Conservation (phyloP, 805 yeast species). For the Ogataea degrootiae region DNA sequence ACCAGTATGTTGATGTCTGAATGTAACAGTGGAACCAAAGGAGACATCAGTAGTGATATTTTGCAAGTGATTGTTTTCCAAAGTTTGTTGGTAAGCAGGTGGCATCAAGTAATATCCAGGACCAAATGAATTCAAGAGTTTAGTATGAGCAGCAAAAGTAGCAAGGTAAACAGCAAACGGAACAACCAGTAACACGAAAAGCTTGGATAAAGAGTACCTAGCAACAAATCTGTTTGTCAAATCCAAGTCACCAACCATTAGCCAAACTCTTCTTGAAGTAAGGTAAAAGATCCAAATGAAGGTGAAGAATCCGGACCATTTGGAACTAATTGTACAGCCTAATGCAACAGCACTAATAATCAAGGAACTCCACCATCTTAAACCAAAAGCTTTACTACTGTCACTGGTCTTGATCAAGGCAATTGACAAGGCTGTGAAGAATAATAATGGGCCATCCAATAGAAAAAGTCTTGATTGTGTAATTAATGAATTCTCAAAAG, state of each 20-base stretch:
- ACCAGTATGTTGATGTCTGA: constrained; percentile 72
- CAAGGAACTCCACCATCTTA: constrained; percentile 50
- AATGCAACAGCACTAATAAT: constrained; percentile 42
- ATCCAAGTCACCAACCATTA: constrained; percentile 59
- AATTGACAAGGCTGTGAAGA: constrained; percentile 43
- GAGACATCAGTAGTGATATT: constrained; percentile 59
- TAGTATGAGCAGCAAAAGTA: constrained; percentile 55
- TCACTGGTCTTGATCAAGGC: constrained; percentile 18
- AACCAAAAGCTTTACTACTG: constrained; percentile 38
- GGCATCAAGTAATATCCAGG: constrained; percentile 60
- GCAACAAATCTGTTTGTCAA: constrained; percentile 35
- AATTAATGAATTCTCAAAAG: constrained; percentile 61
- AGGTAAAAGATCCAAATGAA: constrained; percentile 54
- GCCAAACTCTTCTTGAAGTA: constrained; percentile 54
- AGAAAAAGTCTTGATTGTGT: constrained; percentile 55
- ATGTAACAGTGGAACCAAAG: constrained; percentile 64
- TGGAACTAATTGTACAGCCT: constrained; percentile 57
- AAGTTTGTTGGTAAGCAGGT: constrained; percentile 60
- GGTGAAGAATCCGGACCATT: constrained; percentile 69
- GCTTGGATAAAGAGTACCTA: constrained; percentile 37
- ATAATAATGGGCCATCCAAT: constrained; percentile 41
- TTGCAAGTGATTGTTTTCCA: constrained; percentile 37
- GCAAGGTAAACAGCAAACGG: constrained; percentile 58
- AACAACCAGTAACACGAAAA: constrained; percentile 39
- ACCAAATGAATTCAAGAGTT: constrained; percentile 43